Conservation (phyloP, 176 grass and related monocot species). For the Sorghum bicolor region Sorghum_bicolor_NCBIv3 NC_012876.2:64861501-64862000, state of each 20-base stretch:
- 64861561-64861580: constrained; percentile 88
- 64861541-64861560: constrained; percentile 82
- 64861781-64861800: no score
- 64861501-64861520: constrained; percentile 88
- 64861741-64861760: constrained; percentile 1
- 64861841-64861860: no score
- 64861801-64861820: no score
- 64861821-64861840: no score
- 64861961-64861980: constrained; percentile 70
- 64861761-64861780: no score
- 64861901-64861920: constrained; percentile 66
- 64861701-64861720: constrained; percentile 78
- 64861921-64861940: constrained; percentile 67
- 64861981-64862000: constrained; percentile 70
- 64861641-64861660: constrained; percentile 60
- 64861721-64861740: constrained; percentile 70
- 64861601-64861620: constrained; percentile 75
- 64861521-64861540: constrained; percentile 73
- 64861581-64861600: constrained; percentile 76
- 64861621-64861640: constrained; percentile 90
- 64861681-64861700: constrained; percentile 83
- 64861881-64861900: constrained; percentile 61
- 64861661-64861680: constrained; percentile 66
- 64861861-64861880: constrained; percentile 67
- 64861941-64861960: constrained; percentile 44